These are phyloP conservation scores for Cryphonectria parasitica DNA, from an alignment of 2,329 filamentous ascomycete species.

Conservation along the genomic window DNA sequence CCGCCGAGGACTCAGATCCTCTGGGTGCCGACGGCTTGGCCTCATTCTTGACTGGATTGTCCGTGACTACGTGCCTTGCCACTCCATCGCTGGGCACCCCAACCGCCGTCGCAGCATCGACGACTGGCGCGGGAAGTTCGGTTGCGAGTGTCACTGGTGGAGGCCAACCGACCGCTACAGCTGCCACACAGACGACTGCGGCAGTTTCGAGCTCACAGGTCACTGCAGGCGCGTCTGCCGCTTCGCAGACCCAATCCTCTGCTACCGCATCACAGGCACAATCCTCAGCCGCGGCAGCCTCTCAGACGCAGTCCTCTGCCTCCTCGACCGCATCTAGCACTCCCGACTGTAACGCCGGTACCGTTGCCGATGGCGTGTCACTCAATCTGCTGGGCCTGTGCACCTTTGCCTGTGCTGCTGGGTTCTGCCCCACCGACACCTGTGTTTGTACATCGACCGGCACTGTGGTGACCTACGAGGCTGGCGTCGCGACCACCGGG, in stretches of 20 bases:
- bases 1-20: constrained; percentile 41
- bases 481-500: constrained; percentile 37
- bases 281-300: constrained; percentile 29
- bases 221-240: constrained; percentile 2
- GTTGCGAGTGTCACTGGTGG: constrained; percentile 11
- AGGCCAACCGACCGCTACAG: constrained; percentile 10
- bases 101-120: constrained; percentile 33
- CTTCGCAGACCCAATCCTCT: not conserved
- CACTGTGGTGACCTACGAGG: constrained; percentile 25
- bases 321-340: constrained; percentile 8
- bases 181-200: constrained; percentile 5
- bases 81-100: constrained; percentile 29
- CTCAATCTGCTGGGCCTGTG: constrained; percentile 32
- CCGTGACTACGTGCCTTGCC: constrained; percentile 36
- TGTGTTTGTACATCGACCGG: constrained; percentile 31
- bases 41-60: constrained; percentile 36
- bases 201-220: not conserved
- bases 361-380: constrained; percentile 22
- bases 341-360: constrained; percentile 30
- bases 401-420: constrained; percentile 30
- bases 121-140: constrained; percentile 19
- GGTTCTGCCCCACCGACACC: constrained; percentile 30
- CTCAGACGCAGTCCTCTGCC: constrained; percentile 18
- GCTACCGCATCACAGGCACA: not conserved
- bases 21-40: constrained; percentile 41